Evolutionary conservation across 352 stramenopile genomes (phyloP).

Genomic region (Pythium volutum): DNA sequence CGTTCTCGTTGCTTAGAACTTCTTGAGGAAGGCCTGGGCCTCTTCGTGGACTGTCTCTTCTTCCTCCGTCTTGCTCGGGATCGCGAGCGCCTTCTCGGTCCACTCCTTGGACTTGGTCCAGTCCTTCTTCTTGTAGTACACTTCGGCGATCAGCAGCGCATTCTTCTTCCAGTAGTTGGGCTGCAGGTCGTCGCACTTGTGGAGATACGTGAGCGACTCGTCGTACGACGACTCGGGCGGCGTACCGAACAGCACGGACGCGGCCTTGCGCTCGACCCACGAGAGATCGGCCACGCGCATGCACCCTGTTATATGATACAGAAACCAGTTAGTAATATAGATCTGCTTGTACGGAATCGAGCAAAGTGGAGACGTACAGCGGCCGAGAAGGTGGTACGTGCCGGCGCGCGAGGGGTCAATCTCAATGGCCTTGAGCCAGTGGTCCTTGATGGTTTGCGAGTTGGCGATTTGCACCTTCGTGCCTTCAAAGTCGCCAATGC

Average conservation of each 20-base stretch:
- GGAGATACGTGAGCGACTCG: conserved; percentile 70
- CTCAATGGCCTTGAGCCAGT: conserved; percentile 75
- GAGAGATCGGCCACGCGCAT: conserved; percentile 80
- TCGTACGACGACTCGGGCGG: conserved; percentile 81
- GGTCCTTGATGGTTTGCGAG: conserved; percentile 75
- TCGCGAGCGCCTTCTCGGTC: conserved; percentile 60
- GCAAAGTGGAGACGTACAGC: conserved; percentile 31
- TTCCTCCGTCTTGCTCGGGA: conserved; percentile 56
- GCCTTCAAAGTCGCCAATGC: conserved; percentile 83
- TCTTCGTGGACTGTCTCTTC: conserved; percentile 71
- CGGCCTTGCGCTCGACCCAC: conserved; percentile 85
- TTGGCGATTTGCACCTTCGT: conserved; percentile 83
- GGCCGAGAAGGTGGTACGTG: conserved; percentile 75
- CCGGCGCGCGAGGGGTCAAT: conserved; percentile 72
- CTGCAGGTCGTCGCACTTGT: conserved; percentile 71
- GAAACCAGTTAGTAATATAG: no score
- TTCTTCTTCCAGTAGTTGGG: conserved; percentile 86
- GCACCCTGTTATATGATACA: conserved; percentile 39
- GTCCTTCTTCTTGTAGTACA: conserved; percentile 82
- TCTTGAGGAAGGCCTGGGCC: conserved; percentile 44
- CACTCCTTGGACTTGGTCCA: conserved; percentile 61
- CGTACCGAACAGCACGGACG: conserved; percentile 74
- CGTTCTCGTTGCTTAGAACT: conserved; percentile 27
- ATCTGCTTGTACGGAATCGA: no score
- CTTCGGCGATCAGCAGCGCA: conserved; percentile 72